Percentiles rank a stretch among this genome's conserved stretches.
phyloP scores from a whole-genome alignment of 805 yeast species.

The Debaryomyces prosopidis region DNA sequence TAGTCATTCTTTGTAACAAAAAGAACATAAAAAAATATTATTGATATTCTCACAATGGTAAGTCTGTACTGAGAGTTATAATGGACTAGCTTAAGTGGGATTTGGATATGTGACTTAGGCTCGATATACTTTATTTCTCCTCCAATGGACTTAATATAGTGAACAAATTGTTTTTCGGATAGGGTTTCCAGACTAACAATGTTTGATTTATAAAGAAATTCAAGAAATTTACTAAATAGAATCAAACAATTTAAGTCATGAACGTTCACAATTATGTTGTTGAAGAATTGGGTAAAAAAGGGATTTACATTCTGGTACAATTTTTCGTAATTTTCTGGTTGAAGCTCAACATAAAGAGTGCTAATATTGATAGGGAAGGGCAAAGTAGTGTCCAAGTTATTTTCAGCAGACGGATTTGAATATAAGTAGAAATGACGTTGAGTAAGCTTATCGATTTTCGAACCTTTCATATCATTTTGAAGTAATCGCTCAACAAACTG shows the following conservation, averaged over 20 bases:
- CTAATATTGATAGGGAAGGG: background rate
- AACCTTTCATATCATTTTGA: background rate
- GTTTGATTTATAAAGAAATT: background rate
- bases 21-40: constrained; percentile 16
- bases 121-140: constrained; percentile 1
- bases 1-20: background rate
- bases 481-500: constrained; percentile 18
- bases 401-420: constrained; percentile 1
- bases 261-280: constrained; percentile 6
- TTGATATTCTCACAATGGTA: constrained; percentile 14
- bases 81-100: constrained; percentile 22
- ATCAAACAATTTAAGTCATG: constrained; percentile 5
- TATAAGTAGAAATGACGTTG: constrained; percentile 25
- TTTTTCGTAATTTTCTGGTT: background rate
- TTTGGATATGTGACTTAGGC: background rate
- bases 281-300: constrained; percentile 6
- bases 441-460: too few relatives aligned
- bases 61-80: constrained; percentile 15
- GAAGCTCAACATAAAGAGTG: background rate
- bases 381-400: background rate
- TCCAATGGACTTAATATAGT: constrained; percentile 2
- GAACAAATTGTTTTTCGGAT: background rate
- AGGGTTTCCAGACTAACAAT: background rate
- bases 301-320: background rate
- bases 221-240: background rate